phyloP scores from a whole-genome alignment of 352 stramenopile genomes.

The Pythium inflatum region DNA sequence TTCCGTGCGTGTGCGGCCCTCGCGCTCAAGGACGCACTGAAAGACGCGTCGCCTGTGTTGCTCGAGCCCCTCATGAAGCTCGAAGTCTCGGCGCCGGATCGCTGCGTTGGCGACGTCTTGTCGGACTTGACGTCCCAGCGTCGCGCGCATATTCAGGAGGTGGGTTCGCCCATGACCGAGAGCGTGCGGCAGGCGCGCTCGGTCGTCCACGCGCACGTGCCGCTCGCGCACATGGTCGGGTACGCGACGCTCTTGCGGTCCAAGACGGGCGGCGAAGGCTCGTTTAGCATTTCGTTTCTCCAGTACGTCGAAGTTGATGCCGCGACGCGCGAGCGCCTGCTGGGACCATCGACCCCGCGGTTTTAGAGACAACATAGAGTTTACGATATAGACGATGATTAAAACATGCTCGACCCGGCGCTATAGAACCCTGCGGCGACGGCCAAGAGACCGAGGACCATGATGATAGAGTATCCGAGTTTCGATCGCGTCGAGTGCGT shows the following conservation, averaged over 20 bases:
- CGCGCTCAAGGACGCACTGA: constrained; percentile 61
- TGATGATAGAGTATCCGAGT: constrained; percentile 24
- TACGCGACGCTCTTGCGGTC: constrained; percentile 81
- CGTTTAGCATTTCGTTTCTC: constrained; percentile 78
- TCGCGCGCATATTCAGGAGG: constrained; percentile 71
- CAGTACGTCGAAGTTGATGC: constrained; percentile 68
- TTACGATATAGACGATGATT: constrained; percentile 2
- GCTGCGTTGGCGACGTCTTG: constrained; percentile 71
- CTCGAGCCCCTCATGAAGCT: constrained; percentile 85
- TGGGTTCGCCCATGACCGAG: constrained; percentile 38
- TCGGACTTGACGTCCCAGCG: constrained; percentile 75
- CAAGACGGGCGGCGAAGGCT: constrained; percentile 77
- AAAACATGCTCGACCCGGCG: constrained; percentile 30
- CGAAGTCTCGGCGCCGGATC: constrained; percentile 64
- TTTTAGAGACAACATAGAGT: constrained; percentile 7
- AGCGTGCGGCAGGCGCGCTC: constrained; percentile 43
- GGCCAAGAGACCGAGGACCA: constrained; percentile 24
- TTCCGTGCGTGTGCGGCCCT: constrained; percentile 64
- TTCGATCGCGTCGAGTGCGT: constrained; percentile 7
- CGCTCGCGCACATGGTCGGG: constrained; percentile 76
- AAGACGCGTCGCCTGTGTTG: constrained; percentile 53
- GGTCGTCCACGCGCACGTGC: constrained; percentile 67
- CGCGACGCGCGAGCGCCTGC: constrained; percentile 53
- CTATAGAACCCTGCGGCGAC: constrained; percentile 35
- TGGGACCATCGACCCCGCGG: not conserved